These are phyloP conservation scores for Xylaria bambusicola DNA, from an alignment of 495 filamentous ascomycete species.

Conservation along the genomic window DNA sequence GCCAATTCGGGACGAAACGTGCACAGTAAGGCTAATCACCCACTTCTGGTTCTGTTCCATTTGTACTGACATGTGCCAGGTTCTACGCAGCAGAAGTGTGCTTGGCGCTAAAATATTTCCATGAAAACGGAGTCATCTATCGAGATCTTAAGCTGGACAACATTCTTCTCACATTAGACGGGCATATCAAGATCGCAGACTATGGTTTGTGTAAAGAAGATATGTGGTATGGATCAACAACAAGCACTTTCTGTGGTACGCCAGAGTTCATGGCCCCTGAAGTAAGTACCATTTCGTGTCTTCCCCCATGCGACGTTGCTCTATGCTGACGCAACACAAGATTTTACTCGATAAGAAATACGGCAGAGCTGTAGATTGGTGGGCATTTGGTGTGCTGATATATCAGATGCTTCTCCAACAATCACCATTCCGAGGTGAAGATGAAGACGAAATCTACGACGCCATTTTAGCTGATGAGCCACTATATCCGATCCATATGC, in stretches of 20 bases:
- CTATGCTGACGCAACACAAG: constrained; percentile 44
- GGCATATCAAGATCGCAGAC: constrained; percentile 98
- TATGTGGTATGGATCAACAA: constrained; percentile 98
- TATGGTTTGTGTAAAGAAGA: constrained; percentile 99
- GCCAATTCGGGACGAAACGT: constrained; percentile 91
- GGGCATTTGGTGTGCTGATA: constrained; percentile 99
- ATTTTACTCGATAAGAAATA: constrained; percentile 99
- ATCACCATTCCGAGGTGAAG: constrained; percentile 97
- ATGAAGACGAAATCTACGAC: constrained; percentile 99
- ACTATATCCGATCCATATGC: constrained; percentile 98
- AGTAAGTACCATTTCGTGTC: constrained; percentile 51
- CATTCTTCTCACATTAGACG: constrained; percentile 92
- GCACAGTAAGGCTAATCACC: constrained; percentile 73
- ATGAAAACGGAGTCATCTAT: constrained; percentile 99
- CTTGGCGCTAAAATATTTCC: constrained; percentile 97
- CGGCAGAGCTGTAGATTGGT: constrained; percentile 98
- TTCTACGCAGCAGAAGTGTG: constrained; percentile 99
- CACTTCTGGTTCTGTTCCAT: constrained; percentile 5
- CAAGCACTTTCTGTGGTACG: constrained; percentile 97
- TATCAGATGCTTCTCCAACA: constrained; percentile 99
- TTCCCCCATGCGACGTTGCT: neutral
- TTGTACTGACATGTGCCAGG: constrained; percentile 44
- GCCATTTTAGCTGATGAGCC: constrained; percentile 98
- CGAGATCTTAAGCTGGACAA: constrained; percentile 99
- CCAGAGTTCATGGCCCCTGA: constrained; percentile 99